Conservation (phyloP, 805 yeast genomes). For the Phaffomyces thermotolerans region DNA sequence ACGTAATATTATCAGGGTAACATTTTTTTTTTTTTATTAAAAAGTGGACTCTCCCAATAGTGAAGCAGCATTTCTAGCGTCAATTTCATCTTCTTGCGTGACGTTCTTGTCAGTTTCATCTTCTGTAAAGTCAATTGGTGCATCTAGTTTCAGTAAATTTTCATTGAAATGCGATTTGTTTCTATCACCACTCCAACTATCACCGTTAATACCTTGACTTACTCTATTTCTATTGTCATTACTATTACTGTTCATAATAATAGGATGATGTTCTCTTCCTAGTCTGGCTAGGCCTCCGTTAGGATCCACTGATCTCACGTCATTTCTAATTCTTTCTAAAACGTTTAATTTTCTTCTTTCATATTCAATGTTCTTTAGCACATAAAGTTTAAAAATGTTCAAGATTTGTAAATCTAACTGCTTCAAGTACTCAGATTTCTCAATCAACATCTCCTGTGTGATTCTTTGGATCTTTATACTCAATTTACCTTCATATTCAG, state of each 20-base stretch:
- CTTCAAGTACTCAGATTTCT: slow-evolving; percentile 51
- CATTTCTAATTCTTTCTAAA: slow-evolving; percentile 64
- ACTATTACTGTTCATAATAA: slow-evolving; percentile 3
- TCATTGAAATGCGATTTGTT: slow-evolving; percentile 29
- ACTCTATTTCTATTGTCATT: slow-evolving; percentile 17
- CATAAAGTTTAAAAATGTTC: slow-evolving; percentile 47
- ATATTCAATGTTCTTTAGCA: slow-evolving; percentile 70
- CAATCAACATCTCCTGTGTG: slow-evolving; percentile 78
- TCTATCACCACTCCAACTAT: slow-evolving; percentile 54
- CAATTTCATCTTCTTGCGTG: slow-evolving; percentile 36
- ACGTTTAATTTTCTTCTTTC: slow-evolving; percentile 74
- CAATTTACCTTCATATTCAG: slow-evolving; percentile 66
- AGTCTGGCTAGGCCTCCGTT: slow-evolving; percentile 77
- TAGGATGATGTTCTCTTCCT: slow-evolving; percentile 60
- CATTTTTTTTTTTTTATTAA: background rate
- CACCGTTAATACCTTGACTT: slow-evolving; percentile 44
- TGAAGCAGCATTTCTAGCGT: slow-evolving; percentile 80
- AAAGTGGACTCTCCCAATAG: slow-evolving; percentile 73
- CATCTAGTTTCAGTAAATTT: slow-evolving; percentile 10
- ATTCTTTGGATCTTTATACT: slow-evolving; percentile 74
- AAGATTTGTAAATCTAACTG: slow-evolving; percentile 53
- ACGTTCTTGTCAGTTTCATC: slow-evolving; percentile 11
- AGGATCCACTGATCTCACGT: slow-evolving; percentile 66
- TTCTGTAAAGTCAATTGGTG: slow-evolving; percentile 11
- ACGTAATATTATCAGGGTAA: no score